Percentiles rank a stretch among this genome's conserved stretches.
phyloP scores from a whole-genome alignment of 228 moss, liverwort and hornwort genomes.

The Sphagnum magellanicum region DNA sequence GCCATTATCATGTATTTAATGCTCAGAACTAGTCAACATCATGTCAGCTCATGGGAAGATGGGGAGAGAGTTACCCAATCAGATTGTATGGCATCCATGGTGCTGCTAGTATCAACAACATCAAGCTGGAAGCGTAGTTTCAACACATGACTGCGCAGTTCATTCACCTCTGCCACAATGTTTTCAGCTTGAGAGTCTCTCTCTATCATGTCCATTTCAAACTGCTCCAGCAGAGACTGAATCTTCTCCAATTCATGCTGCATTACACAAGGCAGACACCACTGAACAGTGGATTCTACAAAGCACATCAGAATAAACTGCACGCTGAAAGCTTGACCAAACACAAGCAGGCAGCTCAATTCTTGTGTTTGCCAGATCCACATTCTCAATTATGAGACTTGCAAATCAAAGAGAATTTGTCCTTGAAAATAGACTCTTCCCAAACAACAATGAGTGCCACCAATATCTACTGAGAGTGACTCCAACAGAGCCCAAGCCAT shows the following conservation, averaged over 20 bases:
- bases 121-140: constrained; percentile 68
- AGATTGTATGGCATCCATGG: constrained; percentile 22
- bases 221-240: constrained; percentile 52
- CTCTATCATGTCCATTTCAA: constrained; percentile 44
- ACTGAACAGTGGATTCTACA: too few relatives aligned
- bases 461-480: too few relatives aligned
- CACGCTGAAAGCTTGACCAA: too few relatives aligned
- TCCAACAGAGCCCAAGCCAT: too few relatives aligned
- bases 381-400: too few relatives aligned
- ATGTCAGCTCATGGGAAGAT: constrained; percentile 29
- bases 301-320: too few relatives aligned
- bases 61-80: too few relatives aligned
- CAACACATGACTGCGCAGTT: constrained; percentile 56
- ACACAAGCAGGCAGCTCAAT: too few relatives aligned
- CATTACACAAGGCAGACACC: constrained; percentile 2
- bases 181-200: constrained; percentile 43
- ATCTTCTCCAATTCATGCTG: constrained; percentile 64
- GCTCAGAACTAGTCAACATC: constrained; percentile 55
- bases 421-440: too few relatives aligned
- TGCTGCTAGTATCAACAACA: constrained; percentile 47
- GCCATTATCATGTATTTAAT: constrained; percentile 6
- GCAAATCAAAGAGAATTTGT: too few relatives aligned
- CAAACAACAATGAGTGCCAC: too few relatives aligned
- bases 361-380: too few relatives aligned
- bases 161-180: constrained; percentile 55